Conservation (phyloP, 2,329 filamentous ascomycete species). For the Monosporascus sp. region DNA sequence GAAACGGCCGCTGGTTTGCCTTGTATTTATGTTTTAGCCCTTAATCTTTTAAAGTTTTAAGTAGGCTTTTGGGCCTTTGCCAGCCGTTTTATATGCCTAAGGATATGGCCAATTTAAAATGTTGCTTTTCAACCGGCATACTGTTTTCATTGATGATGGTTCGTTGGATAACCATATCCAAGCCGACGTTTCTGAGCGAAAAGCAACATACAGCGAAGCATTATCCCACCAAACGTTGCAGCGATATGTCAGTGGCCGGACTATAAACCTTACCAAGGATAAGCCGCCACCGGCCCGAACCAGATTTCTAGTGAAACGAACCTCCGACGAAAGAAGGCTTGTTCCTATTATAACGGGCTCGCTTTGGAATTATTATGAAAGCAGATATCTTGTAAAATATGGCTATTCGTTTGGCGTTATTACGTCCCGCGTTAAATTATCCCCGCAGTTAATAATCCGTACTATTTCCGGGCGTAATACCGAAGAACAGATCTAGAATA, state of each 20-base stretch:
- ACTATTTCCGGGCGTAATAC: neutral
- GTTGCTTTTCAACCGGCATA: neutral
- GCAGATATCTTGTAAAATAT: constrained; percentile 1
- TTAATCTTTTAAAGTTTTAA: too few species aligned
- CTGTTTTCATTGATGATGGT: neutral
- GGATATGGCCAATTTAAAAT: neutral
- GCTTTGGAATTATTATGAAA: constrained; percentile 1
- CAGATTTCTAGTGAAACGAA: too few species aligned
- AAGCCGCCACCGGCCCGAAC: too few species aligned
- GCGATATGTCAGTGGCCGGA: too few species aligned
- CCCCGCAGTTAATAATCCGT: constrained; percentile 1
- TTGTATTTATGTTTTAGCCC: too few species aligned
- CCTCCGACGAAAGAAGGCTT: too few species aligned
- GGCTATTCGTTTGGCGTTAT: neutral
- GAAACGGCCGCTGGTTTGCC: too few species aligned
- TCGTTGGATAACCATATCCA: neutral
- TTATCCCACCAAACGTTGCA: too few species aligned
- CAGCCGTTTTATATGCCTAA: too few species aligned
- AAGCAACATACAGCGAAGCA: too few species aligned
- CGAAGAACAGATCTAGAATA: constrained; percentile 1
- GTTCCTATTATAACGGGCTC: neutral
- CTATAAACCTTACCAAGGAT: too few species aligned
- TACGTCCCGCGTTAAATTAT: neutral
- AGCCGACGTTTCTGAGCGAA: neutral
- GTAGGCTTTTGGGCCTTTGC: too few species aligned